Base-by-base conservation (phyloP, 164 flowering plant genomes). In the Nymphaea colorata region DNA sequence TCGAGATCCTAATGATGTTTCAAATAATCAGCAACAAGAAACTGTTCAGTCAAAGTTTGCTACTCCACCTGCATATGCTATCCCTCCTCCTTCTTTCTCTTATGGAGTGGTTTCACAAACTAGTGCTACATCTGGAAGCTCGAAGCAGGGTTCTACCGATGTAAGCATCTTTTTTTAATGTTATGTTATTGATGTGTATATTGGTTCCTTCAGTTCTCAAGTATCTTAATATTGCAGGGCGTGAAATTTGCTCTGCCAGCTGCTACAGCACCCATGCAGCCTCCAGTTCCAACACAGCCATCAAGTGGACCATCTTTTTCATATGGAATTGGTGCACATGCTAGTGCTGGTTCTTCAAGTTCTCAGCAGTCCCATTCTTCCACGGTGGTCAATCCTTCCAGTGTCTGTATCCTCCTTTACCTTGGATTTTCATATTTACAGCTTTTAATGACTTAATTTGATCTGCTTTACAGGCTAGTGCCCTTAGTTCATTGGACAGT, bases 281-380 rank as follows among this genome's bases (percentile, higher is more conserved):
- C 78, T 47, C 77, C 77, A 44, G 72, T 59, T 57, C 72, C 77
- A 69, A 72, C 74, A 4, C 74, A 64, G 57, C 65, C 80, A 57
- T 59, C 75, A 65, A 68, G 70, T 47, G 70, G 77, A 53, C 71
- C 81, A 3, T 78, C 75, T 67, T 78, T 76, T 64, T 74, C 82
- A 11, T 78, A 79, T 73, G 72, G 70, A 65, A 62, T 71, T n/a
- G 69, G 60, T 59, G 51, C 77, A 43, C 71, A 76, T 65, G 68
- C 72, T 64, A 75, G 69, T 61, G 66, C 62, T 67, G 74, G 71
- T 55, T 68, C 77, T 18, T 42, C 68, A 61, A 66, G 68, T 68
- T 63, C 67, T 69, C 79, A 75, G 67, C 76, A 73, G 43, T 71
- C 68, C 62, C 77, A 66, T 16, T 61, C 74, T 64, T 68, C 59